Percentiles rank a stretch among this genome's conserved stretches.
phyloP scores from a whole-genome alignment of 1,284 basidiomycete genomes.

The Trichosporon coremiiforme region DNA sequence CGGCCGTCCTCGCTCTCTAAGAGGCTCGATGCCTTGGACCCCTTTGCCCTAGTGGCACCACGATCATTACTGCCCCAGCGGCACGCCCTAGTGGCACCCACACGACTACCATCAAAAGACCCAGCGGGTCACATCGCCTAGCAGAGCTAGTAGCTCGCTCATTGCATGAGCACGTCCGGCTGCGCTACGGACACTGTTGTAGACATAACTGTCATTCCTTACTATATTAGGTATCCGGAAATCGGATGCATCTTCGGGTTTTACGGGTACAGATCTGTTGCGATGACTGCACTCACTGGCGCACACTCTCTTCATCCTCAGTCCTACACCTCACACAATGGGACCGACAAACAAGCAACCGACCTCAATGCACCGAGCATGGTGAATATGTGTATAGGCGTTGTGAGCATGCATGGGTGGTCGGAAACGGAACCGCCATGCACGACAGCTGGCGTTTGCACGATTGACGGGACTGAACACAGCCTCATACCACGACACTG shows the following conservation, averaged over 20 bases:
- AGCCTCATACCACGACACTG: too few relatives aligned
- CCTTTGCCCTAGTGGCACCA: slow-evolving; percentile 1
- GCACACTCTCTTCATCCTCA: too few relatives aligned
- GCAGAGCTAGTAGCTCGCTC: slow-evolving; percentile 12
- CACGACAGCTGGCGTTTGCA: too few relatives aligned
- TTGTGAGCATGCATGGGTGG: too few relatives aligned
- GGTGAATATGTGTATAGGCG: too few relatives aligned
- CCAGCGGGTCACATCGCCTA: neutral
- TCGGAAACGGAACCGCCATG: too few relatives aligned
- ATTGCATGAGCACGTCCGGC: slow-evolving; percentile 11
- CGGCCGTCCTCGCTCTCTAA: slow-evolving; percentile 7
- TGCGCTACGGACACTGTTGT: slow-evolving; percentile 16
- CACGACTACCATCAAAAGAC: neutral
- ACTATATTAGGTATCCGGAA: neutral
- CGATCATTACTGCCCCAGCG: neutral
- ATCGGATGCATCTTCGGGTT: slow-evolving; percentile 18
- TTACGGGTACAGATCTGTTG: neutral
- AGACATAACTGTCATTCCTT: slow-evolving; percentile 8
- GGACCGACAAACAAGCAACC: too few relatives aligned
- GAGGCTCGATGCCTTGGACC: neutral
- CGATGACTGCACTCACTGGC: too few relatives aligned
- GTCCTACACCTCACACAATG: too few relatives aligned
- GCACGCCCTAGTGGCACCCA: neutral
- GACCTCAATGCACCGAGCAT: too few relatives aligned
- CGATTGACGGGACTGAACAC: too few relatives aligned